Conservation (phyloP, 768 basidiomycete genomes). For the Boletus sp. region DNA sequence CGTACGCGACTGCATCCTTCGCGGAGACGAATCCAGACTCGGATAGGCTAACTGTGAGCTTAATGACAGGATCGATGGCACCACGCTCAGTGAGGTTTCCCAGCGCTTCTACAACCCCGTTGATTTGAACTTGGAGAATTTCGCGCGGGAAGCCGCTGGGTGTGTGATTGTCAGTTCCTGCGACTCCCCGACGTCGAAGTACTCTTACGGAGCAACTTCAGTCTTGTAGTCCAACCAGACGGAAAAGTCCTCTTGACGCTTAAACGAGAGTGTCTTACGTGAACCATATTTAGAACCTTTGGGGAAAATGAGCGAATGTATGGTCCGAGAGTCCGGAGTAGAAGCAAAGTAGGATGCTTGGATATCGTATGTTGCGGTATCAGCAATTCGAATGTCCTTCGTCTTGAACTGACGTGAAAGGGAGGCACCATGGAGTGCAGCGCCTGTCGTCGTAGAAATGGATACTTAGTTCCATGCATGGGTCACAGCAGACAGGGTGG, state of each 20-base stretch:
- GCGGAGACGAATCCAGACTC: conserved; percentile 86
- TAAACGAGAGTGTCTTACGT: conserved; percentile 85
- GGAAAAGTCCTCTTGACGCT: conserved; percentile 78
- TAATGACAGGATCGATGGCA: conserved; percentile 78
- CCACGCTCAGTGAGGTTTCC: conserved; percentile 82
- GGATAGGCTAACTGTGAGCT: conserved; percentile 77
- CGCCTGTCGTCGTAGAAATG: conserved; percentile 39
- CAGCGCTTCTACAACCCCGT: conserved; percentile 71
- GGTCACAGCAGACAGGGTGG: background rate
- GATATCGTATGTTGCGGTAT: conserved; percentile 70
- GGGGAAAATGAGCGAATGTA: conserved; percentile 76
- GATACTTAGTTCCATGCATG: conserved; percentile 1
- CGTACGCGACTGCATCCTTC: conserved; percentile 72
- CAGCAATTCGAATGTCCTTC: conserved; percentile 84
- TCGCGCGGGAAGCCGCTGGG: conserved; percentile 67
- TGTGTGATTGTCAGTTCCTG: conserved; percentile 1
- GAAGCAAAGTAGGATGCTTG: conserved; percentile 76
- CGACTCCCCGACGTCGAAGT: background rate
- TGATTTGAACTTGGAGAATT: conserved; percentile 69
- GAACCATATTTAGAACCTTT: conserved; percentile 70
- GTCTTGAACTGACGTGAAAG: conserved; percentile 91
- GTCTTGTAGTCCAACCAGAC: conserved; percentile 77
- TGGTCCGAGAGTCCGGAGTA: conserved; percentile 52
- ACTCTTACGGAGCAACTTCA: conserved; percentile 54
- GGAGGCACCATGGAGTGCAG: conserved; percentile 87